Base-by-base conservation (phyloP, 495 filamentous ascomycete species). In the Trichoderma reesei region DNA sequence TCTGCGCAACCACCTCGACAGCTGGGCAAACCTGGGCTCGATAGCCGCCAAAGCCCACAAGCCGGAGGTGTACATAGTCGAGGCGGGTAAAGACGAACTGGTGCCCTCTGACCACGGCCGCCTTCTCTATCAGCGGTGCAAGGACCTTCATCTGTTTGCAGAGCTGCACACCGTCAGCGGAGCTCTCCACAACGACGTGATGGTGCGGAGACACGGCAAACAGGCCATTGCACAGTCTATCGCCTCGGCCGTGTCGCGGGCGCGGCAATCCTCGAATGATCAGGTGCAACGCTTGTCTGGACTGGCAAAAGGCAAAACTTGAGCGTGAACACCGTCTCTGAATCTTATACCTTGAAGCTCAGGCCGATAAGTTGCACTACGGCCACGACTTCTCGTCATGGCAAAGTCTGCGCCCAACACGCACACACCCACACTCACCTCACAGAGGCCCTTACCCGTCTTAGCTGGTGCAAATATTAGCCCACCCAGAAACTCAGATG, bases 21-120 rank as follows among this genome's bases (percentile, higher is more conserved):
- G 78, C 63, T 79, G 72, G 74, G 64, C 69, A 59, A 79, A 79
- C 67, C 37, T 80, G 44, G 71, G 67, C 2, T 39, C 69, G 18
- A 75, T 81, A 59, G 74, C 71, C 16, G 65, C 67, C 5, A 54
- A 65, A 63, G 56, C 61, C 41, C 65, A 26, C 61, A 66, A 64
- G 6, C 78, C 79, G 1, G 68, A 74, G 5, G 73, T 90, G 0
- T 76, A 87, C 8, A 78, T 90, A 5, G 60, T 91, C 13, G 79
- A 83, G 60, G 87, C 86, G 0, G 83, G 78, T 31, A 79, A 80
- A 54, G 89, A 92, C 69, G 88, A 90, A 69, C 75, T 91, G 0
- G 85, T 91, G 3, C 87, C 88, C 3, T 65, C 72, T 39, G 76
- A 81, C 41, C 84, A 87, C 41, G 79, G 77, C 6, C 77, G 77